Evolutionary conservation across 768 basidiomycete genomes (phyloP), one percentile per base, ranked within the genome.

Genomic region (Hygrophorus pudorinus): DNA sequence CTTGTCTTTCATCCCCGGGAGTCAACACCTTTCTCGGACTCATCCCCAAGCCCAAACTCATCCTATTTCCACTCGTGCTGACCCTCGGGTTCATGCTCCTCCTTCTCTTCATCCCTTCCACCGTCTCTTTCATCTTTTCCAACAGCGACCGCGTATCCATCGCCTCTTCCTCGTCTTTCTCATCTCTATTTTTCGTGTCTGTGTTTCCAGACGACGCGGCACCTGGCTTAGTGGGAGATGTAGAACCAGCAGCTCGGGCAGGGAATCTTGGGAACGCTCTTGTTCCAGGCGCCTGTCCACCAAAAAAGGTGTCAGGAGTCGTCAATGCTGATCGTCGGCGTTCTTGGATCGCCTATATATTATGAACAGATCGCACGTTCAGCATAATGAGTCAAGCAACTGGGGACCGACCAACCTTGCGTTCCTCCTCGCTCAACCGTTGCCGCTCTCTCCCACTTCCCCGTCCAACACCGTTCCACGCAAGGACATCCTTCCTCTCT

Each of bases 261-360:
- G 61, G 59, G 56, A 48, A 56, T 57, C 56, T 53, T 58, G 59
- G 59, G 62, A 76, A 65, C 1, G 78, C 79, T 1, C 45, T 41
- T n/a, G 44, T 46, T 8, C 48, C 51, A 16, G 51, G 45, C 11
- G 41, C 38, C 35, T 40, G 42, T 5, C 48, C 50, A n/a, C 48
- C 45, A 38, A 52, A 52, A 38, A 52, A 52, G 14, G 52, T 43
- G 56, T 71, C 63, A 47, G 75, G 56, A 49, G 67, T 61, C 2
- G 60, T 64, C 31, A 81, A 55, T 0, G 80, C 81, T 43, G 78
- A 81, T 8, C 72, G 66, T 18, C 81, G 62, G 7, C 81, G 71
- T 42, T 80, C 79, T 50, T 73, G 71, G 33, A 84, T 82, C 0
- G 77, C 79, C 69, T 75, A 44, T 21, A 31, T n/a, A 31, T 32